Evolutionary conservation across 169 alveolate genomes (phyloP).

Genomic region (Eimeria necatrix): DNA sequence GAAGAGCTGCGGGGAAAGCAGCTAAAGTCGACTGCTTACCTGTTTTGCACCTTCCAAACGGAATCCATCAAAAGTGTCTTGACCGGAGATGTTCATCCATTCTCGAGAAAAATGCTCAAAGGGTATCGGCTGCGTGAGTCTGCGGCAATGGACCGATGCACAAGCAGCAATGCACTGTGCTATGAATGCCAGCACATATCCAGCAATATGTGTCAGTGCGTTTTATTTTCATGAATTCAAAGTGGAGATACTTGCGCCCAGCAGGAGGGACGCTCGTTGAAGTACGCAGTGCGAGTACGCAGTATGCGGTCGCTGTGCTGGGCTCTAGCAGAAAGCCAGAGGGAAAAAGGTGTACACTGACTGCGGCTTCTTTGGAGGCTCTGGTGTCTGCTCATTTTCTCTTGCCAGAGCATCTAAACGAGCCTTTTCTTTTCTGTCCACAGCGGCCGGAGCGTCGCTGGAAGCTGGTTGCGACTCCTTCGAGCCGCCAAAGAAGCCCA

Average conservation of each 20-base stretch:
- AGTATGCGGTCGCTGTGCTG: no score
- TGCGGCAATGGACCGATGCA: not conserved
- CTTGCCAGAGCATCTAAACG: conserved; percentile 25
- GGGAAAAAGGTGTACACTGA: not conserved
- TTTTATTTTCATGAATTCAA: not conserved
- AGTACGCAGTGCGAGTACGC: no score
- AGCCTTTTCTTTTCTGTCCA: not conserved
- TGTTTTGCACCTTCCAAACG: conserved; percentile 93
- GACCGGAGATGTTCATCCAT: conserved; percentile 91
- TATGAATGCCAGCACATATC: not conserved
- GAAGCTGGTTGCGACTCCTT: conserved; percentile 16
- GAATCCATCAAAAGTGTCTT: conserved; percentile 95
- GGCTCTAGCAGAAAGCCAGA: not conserved
- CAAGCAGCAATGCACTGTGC: not conserved
- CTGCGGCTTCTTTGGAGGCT: conserved; percentile 55
- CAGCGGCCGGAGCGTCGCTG: not conserved
- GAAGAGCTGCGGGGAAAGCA: not conserved
- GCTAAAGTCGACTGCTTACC: not conserved
- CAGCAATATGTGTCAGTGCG: not conserved
- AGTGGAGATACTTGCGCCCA: not conserved
- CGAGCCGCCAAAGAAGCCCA: conserved; percentile 46
- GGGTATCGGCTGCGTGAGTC: conserved; percentile 78
- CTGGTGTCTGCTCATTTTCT: conserved; percentile 61
- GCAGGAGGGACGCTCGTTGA: no score
- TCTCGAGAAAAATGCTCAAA: conserved; percentile 88